Evolutionary conservation across 192 early-diverging fungal species (phyloP), one percentile per base, ranked within the genome.

Genomic region (Backusella australiensis): DNA sequence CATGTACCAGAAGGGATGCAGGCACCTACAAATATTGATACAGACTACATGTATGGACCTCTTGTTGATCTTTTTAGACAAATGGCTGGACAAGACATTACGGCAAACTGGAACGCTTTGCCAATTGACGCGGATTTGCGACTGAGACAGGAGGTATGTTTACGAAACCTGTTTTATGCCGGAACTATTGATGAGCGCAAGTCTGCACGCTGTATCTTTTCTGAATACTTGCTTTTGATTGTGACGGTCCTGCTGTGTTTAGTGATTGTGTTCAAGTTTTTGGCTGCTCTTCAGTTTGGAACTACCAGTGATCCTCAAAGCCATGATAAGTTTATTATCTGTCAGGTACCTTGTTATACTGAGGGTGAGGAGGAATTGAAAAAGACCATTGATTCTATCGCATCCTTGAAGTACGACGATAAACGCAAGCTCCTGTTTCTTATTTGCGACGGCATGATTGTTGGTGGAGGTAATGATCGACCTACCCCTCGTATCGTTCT

Each of bases 321-420:
- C 81, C 91, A 94, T 77, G 95, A 98, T 87, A 97, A 96, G 87
- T 96, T 97, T 87, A 91, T 97, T 70, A 96, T 98, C 78, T 93
- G 92, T 75, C 93, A 96, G 80, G 96, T 98, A 44, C 96, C 97
- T 36, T 97, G 96, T 83, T 97, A 97, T 81, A 96, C 96, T 1
- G 96, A 97, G 85, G 93, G 91, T 56, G 93, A 94, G 67, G 92
- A 95, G 34, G 91, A 89, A 19, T 84, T 98, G 34, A 87, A 90
- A 36, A 90, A 93, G 75, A 97, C 96, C 1, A 91, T 97, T 72
- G 93, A 97, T 77, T 91, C 93, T 29, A 86, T 97, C 42, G 90
- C 95, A 3, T 80, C 85, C 3, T 78, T 96, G n/a, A 81, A 86
- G 9, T 96, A 96, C 71, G 93, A 95, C 75, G 94, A 97, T 84